These are phyloP conservation scores for Schwanniomyces etchellsii DNA, from an alignment of 1,139 yeast species.

Conservation along the genomic window DNA sequence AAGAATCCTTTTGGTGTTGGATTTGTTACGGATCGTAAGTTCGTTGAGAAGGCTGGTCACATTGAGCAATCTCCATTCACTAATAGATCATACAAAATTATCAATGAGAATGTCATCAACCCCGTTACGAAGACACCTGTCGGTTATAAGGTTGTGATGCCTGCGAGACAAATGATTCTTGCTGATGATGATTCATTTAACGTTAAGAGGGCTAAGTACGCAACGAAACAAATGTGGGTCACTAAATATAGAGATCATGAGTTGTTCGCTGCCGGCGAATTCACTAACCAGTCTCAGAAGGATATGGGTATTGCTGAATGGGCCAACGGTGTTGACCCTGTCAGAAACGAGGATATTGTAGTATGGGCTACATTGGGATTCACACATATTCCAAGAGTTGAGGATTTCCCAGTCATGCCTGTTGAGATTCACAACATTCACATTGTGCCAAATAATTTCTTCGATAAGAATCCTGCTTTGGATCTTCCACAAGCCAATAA, in stretches of 20 bases:
- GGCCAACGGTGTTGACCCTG: slow-evolving; percentile 64
- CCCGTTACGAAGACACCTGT: slow-evolving; percentile 75
- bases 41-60: slow-evolving; percentile 66
- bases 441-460: slow-evolving; percentile 73
- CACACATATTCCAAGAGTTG: slow-evolving; percentile 84
- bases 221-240: slow-evolving; percentile 74
- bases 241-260: slow-evolving; percentile 66
- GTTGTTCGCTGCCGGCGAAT: slow-evolving; percentile 72
- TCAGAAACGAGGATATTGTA: slow-evolving; percentile 76
- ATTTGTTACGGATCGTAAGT: slow-evolving; percentile 58
- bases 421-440: slow-evolving; percentile 68
- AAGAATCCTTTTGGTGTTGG: slow-evolving; percentile 74
- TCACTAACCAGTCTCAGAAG: slow-evolving; percentile 65
- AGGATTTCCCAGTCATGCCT: slow-evolving; percentile 94
- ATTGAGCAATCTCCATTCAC: slow-evolving; percentile 74
- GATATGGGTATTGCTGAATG: slow-evolving; percentile 64
- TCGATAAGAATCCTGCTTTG: slow-evolving; percentile 75
- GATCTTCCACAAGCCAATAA: slow-evolving; percentile 76
- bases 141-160: slow-evolving; percentile 74
- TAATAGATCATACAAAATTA: slow-evolving; percentile 72
- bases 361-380: slow-evolving; percentile 86
- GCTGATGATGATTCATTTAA: slow-evolving; percentile 62
- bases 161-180: slow-evolving; percentile 70
- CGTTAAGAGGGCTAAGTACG: slow-evolving; percentile 62
- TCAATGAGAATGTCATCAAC: slow-evolving; percentile 73